A percentile compares a stretch with the other conserved stretches of the same genome.
phyloP scores from a whole-genome alignment of 2,329 filamentous ascomycete species.

The Colletotrichum lindemuthianum region DNA sequence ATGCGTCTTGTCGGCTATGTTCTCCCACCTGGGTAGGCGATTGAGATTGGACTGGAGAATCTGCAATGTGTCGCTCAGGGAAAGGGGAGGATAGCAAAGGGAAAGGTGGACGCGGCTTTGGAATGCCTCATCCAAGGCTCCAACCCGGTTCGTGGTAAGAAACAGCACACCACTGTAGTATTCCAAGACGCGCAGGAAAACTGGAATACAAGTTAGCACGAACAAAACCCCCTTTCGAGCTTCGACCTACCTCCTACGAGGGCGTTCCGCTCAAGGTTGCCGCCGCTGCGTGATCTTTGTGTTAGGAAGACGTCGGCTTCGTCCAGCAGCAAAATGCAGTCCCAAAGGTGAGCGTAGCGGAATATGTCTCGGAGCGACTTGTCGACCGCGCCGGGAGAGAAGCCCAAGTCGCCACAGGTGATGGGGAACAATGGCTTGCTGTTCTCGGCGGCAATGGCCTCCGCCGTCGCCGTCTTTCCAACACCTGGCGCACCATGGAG shows the following conservation, averaged over 20 bases:
- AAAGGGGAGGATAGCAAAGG: constrained; percentile 46
- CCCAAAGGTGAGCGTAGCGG: constrained; percentile 40
- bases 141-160: constrained; percentile 58
- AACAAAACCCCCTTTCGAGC: neutral
- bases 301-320: constrained; percentile 44
- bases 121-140: constrained; percentile 57
- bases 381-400: constrained; percentile 38
- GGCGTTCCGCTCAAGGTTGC: constrained; percentile 37
- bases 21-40: constrained; percentile 32
- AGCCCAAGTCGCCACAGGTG: constrained; percentile 42
- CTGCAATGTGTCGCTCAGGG: constrained; percentile 37
- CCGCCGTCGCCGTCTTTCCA: constrained; percentile 17
- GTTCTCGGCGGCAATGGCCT: constrained; percentile 38
- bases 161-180: constrained; percentile 55
- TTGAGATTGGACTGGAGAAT: constrained; percentile 44
- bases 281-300: constrained; percentile 27
- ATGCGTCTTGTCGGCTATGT: constrained; percentile 26
- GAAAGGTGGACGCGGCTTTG: constrained; percentile 51
- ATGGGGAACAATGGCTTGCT: constrained; percentile 41
- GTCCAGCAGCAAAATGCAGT: constrained; percentile 42
- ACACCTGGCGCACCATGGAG: constrained; percentile 21
- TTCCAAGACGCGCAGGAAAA: constrained; percentile 53
- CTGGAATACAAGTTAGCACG: constrained; percentile 37
- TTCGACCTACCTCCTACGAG: constrained; percentile 38
- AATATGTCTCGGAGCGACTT: constrained; percentile 38